Evolutionary conservation across 2,329 filamentous ascomycete species (phyloP), one percentile per base, ranked within the genome.

Genomic region (Acrodontium crateriforme): DNA sequence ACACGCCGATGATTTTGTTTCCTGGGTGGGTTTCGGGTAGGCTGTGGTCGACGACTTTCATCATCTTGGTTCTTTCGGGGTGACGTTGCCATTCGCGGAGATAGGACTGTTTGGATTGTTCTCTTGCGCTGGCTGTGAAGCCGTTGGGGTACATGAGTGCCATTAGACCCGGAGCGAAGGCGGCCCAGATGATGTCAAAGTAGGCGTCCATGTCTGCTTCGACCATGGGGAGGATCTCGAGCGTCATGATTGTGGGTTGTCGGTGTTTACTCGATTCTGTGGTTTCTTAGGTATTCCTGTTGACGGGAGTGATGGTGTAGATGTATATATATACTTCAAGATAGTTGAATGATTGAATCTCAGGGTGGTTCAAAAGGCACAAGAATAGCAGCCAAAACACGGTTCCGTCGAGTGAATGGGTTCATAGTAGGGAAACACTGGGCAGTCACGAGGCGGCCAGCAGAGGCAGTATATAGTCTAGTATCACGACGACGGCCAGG

Each of bases 61-160:
- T 35, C 20, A 40, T 28, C 14, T 34, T 32, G 9, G 30, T 28
- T 18, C 27, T 36, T 2, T 37, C 38, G 2, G 42, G 41, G 25
- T 38, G 25, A 21, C 36, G 33, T 13, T 30, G 34, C 25, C 29
- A 35, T 3, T 20, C 25, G 7, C 34, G 36, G 16, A 28, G 28
- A 21, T 28, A 28, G 9, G 24, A 26, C 12, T 29, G 29, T 13
- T 30, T 24, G 26, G 18, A 28, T 28, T 34, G 31, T 12, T 31
- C 25, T 16, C 34, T 31, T 18, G 32, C 36, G 9, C 30, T 31
- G 5, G 35, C 23, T 11, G 37, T 35, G 16, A 36, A 34, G 27
- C 47, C 50, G 16, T 42, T 31, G 18, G 48, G 47, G 25, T 38
- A 53, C 29, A 53, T 39, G 21, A 50, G 26, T 11, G 36, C 36